These are phyloP conservation scores for Emydomyces testavorans DNA, from an alignment of 2,329 filamentous ascomycete species.

Conservation along the genomic window DNA sequence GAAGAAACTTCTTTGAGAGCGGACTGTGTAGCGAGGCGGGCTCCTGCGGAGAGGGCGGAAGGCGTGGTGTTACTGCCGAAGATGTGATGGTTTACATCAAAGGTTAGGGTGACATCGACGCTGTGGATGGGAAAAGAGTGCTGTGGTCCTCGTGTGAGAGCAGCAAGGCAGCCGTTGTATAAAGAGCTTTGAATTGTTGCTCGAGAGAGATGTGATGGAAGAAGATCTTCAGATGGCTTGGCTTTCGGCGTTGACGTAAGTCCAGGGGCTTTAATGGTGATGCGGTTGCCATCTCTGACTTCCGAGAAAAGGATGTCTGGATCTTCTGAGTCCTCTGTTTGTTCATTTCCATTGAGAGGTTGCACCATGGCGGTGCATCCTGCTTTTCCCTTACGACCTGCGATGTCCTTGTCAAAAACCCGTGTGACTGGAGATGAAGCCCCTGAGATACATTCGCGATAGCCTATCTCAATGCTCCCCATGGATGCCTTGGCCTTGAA, in stretches of 20 bases:
- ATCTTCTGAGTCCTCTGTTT: constrained; percentile 13
- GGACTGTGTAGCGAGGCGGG: constrained; percentile 54
- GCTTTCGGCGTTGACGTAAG: constrained; percentile 25
- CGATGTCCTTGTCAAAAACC: constrained; percentile 66
- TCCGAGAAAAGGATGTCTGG: constrained; percentile 31
- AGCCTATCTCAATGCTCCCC: constrained; percentile 88
- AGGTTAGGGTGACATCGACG: constrained; percentile 56
- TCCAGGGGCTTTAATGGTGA: constrained; percentile 45
- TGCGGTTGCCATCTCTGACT: constrained; percentile 58
- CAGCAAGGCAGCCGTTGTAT: constrained; percentile 69
- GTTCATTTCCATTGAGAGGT: constrained; percentile 30
- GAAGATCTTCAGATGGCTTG: constrained; percentile 9
- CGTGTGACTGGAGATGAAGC: constrained; percentile 47
- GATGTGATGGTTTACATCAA: constrained; percentile 55
- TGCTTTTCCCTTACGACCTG: constrained; percentile 67
- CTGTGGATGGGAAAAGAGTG: constrained; percentile 70
- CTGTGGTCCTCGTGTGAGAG: constrained; percentile 71
- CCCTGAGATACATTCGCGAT: constrained; percentile 66
- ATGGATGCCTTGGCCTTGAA: constrained; percentile 78
- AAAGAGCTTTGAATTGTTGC: constrained; percentile 45
- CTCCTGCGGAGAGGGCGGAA: constrained; percentile 56
- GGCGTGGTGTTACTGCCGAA: constrained; percentile 56
- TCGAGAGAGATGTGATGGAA: constrained; percentile 43
- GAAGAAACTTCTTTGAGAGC: constrained; percentile 51
- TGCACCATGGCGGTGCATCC: constrained; percentile 58